Percentiles rank a stretch among this genome's conserved stretches.
Conservation (phyloP, 441 rosid genomes). For the Hura crepitans region DNA sequence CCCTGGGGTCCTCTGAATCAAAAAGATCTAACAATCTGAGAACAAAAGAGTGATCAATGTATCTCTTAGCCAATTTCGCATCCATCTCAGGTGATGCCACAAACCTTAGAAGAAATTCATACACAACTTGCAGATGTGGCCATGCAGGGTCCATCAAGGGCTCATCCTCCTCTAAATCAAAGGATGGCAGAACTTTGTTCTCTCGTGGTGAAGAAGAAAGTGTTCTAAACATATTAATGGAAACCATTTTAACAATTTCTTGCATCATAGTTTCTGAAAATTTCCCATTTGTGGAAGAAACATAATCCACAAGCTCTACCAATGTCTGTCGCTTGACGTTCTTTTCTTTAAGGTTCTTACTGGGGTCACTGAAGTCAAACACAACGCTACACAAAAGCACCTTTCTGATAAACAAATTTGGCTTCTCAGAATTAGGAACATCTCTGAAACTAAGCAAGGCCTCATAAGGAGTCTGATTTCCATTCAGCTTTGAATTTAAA, state of each 20-base stretch:
- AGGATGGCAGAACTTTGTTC: constrained; percentile 49
- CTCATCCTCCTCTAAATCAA: constrained; percentile 74
- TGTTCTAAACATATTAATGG: constrained; percentile 55
- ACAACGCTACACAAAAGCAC: constrained; percentile 50
- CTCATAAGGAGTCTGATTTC: constrained; percentile 42
- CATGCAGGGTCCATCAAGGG: constrained; percentile 72
- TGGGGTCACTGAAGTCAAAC: constrained; percentile 59
- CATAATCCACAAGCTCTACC: constrained; percentile 65
- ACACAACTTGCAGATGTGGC: constrained; percentile 70
- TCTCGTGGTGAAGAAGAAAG: constrained; percentile 57
- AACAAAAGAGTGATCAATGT: constrained; percentile 54
- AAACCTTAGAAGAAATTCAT: constrained; percentile 64
- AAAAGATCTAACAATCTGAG: constrained; percentile 57
- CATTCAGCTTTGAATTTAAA: constrained; percentile 29
- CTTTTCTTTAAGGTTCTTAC: constrained; percentile 63
- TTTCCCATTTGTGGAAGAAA: constrained; percentile 56
- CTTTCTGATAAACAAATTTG: constrained; percentile 48
- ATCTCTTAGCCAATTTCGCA: constrained; percentile 62
- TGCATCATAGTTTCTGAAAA: constrained; percentile 48
- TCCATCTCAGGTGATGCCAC: constrained; percentile 68
- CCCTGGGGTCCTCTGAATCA: constrained; percentile 79
- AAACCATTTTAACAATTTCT: constrained; percentile 57
- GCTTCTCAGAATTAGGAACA: constrained; percentile 56
- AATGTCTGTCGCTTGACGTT: constrained; percentile 65
- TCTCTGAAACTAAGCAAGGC: constrained; percentile 61